Conservation (phyloP, 805 yeast genomes). For the Yamadazyma akitaensis region DNA sequence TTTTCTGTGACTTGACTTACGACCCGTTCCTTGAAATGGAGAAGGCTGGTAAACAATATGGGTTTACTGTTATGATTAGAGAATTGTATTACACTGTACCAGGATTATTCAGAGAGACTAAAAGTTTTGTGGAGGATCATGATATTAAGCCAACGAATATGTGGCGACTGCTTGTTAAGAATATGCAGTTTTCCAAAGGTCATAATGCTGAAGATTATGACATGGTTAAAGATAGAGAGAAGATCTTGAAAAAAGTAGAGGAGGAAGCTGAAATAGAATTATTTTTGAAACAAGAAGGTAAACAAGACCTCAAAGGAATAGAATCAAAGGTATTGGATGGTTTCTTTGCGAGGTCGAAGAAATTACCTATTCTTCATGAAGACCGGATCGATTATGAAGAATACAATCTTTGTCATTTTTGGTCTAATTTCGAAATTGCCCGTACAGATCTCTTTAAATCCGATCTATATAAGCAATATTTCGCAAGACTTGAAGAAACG, state of each 20-base stretch:
- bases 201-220: conserved; percentile 20
- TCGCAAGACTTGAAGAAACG: conserved; percentile 60
- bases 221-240: conserved; percentile 15
- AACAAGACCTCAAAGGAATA: conserved; percentile 21
- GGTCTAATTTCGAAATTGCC: conserved; percentile 94
- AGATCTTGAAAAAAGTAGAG: conserved; percentile 28
- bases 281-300: conserved; percentile 19
- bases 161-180: conserved; percentile 63
- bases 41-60: conserved; percentile 65
- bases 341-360: conserved; percentile 36
- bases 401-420: conserved; percentile 81
- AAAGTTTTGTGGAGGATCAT: conserved; percentile 51
- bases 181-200: conserved; percentile 24
- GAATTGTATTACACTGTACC: conserved; percentile 85
- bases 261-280: conserved; percentile 22
- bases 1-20: conserved; percentile 85
- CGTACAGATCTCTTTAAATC: conserved; percentile 70
- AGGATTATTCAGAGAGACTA: conserved; percentile 69
- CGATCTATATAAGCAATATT: conserved; percentile 61
- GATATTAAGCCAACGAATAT: conserved; percentile 51
- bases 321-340: conserved; percentile 29
- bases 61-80: conserved; percentile 74
- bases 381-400: conserved; percentile 65
- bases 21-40: conserved; percentile 89
- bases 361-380: conserved; percentile 30